Percentiles rank a stretch among this genome's conserved stretches.
phyloP scores from a whole-genome alignment of 208 protist species.

The Crithidia sp. region DNA sequence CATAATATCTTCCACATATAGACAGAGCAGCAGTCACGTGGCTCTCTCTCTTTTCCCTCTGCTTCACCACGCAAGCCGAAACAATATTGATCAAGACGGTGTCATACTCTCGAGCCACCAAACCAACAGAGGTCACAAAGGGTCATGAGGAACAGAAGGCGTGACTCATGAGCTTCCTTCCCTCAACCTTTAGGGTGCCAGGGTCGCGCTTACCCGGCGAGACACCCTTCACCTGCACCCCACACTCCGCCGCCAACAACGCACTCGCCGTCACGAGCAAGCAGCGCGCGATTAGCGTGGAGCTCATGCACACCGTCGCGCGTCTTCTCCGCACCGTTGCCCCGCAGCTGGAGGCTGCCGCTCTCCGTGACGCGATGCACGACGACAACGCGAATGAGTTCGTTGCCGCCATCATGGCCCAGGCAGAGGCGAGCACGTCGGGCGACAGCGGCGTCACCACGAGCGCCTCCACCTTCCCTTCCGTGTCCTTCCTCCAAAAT shows the following conservation, averaged over 20 bases:
- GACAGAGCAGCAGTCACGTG: too few relatives aligned
- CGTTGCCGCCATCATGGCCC: slow-evolving; percentile 17
- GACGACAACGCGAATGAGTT: slow-evolving; percentile 31
- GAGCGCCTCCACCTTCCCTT: background rate
- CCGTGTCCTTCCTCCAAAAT: background rate
- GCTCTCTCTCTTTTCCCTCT: background rate
- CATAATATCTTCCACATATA: too few relatives aligned
- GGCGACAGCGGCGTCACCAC: background rate
- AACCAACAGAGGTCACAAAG: too few relatives aligned
- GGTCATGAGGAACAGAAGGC: background rate
- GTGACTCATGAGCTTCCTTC: background rate
- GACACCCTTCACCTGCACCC: background rate
- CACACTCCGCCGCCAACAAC: background rate
- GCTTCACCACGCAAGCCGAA: background rate
- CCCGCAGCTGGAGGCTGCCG: slow-evolving; percentile 16
- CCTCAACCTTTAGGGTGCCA: background rate
- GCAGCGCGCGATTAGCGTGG: slow-evolving; percentile 12
- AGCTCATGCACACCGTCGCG: slow-evolving; percentile 15
- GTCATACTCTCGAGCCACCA: too few relatives aligned
- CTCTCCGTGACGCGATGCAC: slow-evolving; percentile 22
- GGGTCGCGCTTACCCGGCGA: background rate
- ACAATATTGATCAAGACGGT: too few relatives aligned
- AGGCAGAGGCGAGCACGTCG: slow-evolving; percentile 13
- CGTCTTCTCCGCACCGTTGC: slow-evolving; percentile 10
- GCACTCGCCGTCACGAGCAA: slow-evolving; percentile 31